phyloP scores from a whole-genome alignment of 306 rosid genomes.

The Oemleria cerasiformis region DNA sequence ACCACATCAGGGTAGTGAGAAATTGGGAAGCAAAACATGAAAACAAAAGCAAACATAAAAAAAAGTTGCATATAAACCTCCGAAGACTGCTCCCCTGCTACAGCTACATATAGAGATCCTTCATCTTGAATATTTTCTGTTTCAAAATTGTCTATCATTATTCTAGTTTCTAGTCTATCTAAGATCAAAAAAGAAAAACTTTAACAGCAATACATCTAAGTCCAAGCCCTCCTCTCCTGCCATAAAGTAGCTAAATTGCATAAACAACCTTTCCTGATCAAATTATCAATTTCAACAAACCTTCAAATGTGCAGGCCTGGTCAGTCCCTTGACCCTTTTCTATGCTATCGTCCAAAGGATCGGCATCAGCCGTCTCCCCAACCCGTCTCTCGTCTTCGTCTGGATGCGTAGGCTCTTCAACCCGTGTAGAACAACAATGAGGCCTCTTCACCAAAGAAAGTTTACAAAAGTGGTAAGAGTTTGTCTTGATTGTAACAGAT shows the following conservation, averaged over 20 bases:
- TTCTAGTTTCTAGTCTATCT: conserved; percentile 7
- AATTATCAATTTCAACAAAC: conserved; percentile 34
- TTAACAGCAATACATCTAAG: conserved; percentile 16
- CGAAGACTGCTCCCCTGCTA: conserved; percentile 78
- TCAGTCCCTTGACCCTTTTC: conserved; percentile 30
- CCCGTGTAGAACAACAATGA: conserved; percentile 28
- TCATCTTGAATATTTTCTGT: conserved; percentile 35
- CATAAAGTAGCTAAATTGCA: conserved; percentile 1
- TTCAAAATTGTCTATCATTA: conserved; percentile 18
- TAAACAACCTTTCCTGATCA: neutral
- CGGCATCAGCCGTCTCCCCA: conserved; percentile 25
- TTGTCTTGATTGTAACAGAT: conserved; percentile 61
- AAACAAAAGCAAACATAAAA: neutral
- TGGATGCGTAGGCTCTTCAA: conserved; percentile 13
- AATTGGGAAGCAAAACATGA: conserved; percentile 3
- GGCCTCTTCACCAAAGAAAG: conserved; percentile 66
- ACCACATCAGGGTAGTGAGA: conserved; percentile 26
- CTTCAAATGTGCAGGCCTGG: conserved; percentile 38
- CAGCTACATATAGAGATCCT: conserved; percentile 56
- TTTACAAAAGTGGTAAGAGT: conserved; percentile 87
- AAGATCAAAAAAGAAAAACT: conserved; percentile 7
- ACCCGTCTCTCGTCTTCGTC: conserved; percentile 29
- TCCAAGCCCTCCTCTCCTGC: neutral
- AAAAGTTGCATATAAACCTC: conserved; percentile 48
- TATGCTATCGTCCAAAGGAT: conserved; percentile 21